phyloP scores from a whole-genome alignment of 2,329 filamentous ascomycete genomes.

The Talaromyces rugulosus region DNA sequence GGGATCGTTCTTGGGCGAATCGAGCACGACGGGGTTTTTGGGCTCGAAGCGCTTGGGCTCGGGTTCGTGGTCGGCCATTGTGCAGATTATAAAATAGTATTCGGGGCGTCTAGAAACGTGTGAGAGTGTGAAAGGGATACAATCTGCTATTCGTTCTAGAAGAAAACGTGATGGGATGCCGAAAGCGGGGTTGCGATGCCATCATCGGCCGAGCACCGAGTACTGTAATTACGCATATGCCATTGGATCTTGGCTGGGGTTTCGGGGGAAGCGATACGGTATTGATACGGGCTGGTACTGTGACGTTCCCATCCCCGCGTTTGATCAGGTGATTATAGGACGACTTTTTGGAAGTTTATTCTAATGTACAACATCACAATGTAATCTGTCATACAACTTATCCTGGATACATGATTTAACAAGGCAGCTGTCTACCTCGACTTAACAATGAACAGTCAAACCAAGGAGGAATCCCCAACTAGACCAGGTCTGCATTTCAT shows the following conservation, averaged over 20 bases:
- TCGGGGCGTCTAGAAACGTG: not conserved
- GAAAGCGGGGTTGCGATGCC: not conserved
- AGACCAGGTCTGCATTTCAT: not conserved
- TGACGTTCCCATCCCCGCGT: not conserved
- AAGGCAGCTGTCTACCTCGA: not conserved
- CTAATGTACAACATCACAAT: not conserved
- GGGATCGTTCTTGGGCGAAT: slow-evolving; percentile 80
- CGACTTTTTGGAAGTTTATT: not conserved
- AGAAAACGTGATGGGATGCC: not conserved
- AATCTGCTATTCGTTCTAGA: not conserved
- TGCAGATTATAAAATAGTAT: not conserved
- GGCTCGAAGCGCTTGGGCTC: slow-evolving; percentile 36
- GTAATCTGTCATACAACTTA: not conserved
- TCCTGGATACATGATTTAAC: not conserved
- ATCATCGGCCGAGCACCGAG: not conserved
- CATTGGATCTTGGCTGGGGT: not conserved
- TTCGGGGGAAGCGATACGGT: not conserved
- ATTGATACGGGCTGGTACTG: not conserved
- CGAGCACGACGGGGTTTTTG: slow-evolving; percentile 52
- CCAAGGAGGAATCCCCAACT: not conserved
- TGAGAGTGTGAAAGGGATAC: not conserved
- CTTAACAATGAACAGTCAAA: not conserved
- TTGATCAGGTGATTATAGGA: not conserved
- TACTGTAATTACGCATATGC: not conserved
- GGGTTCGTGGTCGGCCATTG: slow-evolving; percentile 27